Percentiles rank a stretch among this genome's conserved stretches.
phyloP scores from a whole-genome alignment of 2,329 filamentous ascomycete species.

The Chaetomiaceae sp. region DNA sequence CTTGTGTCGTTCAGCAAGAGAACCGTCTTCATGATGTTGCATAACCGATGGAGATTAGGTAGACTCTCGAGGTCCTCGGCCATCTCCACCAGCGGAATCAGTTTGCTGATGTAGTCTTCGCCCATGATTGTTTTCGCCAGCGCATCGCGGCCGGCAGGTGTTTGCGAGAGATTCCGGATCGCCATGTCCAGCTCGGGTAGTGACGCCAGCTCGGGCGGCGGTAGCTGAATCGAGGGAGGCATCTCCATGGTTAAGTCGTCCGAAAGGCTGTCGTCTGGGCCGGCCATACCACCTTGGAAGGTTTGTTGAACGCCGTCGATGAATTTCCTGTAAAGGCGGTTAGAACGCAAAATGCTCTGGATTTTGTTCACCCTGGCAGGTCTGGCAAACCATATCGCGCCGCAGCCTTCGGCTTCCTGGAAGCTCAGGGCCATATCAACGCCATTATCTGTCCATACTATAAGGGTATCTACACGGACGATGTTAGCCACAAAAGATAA shows the following conservation, averaged over 20 bases:
- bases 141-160: slow-evolving; percentile 73
- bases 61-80: slow-evolving; percentile 90
- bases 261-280: slow-evolving; percentile 78
- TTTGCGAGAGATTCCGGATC: slow-evolving; percentile 74
- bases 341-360: slow-evolving; percentile 22
- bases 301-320: slow-evolving; percentile 80
- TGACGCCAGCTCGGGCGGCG: slow-evolving; percentile 73
- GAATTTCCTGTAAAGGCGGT: slow-evolving; percentile 69
- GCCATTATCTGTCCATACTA: slow-evolving; percentile 95
- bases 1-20: slow-evolving; percentile 91
- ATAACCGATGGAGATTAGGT: slow-evolving; percentile 80
- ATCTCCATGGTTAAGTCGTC: slow-evolving; percentile 80
- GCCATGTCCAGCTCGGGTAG: slow-evolving; percentile 78
- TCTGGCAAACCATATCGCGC: slow-evolving; percentile 72
- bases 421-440: slow-evolving; percentile 98
- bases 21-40: slow-evolving; percentile 96
- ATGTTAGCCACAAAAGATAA: slow-evolving; percentile 29
- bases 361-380: not conserved
- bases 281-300: slow-evolving; percentile 55
- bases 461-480: slow-evolving; percentile 71
- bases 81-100: slow-evolving; percentile 79
- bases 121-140: slow-evolving; percentile 81
- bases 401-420: slow-evolving; percentile 92
- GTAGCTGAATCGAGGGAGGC: slow-evolving; percentile 65
- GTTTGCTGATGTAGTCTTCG: slow-evolving; percentile 81